Evolutionary conservation across 1,284 basidiomycete genomes (phyloP).

Genomic region (Heliocybe sulcata): DNA sequence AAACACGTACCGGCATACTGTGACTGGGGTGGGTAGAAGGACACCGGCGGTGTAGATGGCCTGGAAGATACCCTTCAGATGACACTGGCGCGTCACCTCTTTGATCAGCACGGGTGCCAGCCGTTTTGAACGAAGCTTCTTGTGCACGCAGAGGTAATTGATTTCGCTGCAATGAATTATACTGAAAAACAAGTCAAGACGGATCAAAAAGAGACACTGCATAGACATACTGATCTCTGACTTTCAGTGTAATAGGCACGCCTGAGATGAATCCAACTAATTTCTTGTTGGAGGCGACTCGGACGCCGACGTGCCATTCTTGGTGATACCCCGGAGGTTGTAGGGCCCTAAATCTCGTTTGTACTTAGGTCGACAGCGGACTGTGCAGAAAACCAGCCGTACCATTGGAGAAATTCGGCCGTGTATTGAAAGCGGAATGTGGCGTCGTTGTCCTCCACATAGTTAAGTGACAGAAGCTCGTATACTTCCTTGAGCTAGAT

Average conservation of each 20-base stretch:
- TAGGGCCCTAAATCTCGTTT: conserved; percentile 64
- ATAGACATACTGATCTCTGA: conserved; percentile 66
- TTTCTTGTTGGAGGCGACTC: conserved; percentile 85
- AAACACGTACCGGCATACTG: conserved; percentile 63
- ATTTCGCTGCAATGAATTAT: conserved; percentile 79
- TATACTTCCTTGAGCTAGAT: conserved; percentile 88
- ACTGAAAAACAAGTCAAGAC: conserved; percentile 32
- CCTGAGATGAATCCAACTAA: conserved; percentile 99
- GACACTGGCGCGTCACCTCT: conserved; percentile 92
- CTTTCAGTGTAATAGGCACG: conserved; percentile 78
- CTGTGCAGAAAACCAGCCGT: conserved; percentile 12
- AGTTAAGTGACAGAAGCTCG: conserved; percentile 87
- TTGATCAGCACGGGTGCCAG: conserved; percentile 97
- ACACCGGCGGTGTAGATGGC: conserved; percentile 96
- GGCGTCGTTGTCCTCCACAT: conserved; percentile 96
- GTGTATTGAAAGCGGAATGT: conserved; percentile 96
- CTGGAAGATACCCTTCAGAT: conserved; percentile 90
- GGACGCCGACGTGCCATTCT: conserved; percentile 96
- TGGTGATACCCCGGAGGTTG: conserved; percentile 90
- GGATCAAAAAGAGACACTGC: neutral
- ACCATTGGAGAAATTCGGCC: conserved; percentile 94
- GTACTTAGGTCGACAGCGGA: conserved; percentile 3
- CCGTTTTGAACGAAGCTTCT: conserved; percentile 94
- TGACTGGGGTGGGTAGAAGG: conserved; percentile 85
- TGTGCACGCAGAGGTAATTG: conserved; percentile 98